Conservation (phyloP, 2,329 filamentous ascomycete genomes). For the Phaeosphaeria sp. region DNA sequence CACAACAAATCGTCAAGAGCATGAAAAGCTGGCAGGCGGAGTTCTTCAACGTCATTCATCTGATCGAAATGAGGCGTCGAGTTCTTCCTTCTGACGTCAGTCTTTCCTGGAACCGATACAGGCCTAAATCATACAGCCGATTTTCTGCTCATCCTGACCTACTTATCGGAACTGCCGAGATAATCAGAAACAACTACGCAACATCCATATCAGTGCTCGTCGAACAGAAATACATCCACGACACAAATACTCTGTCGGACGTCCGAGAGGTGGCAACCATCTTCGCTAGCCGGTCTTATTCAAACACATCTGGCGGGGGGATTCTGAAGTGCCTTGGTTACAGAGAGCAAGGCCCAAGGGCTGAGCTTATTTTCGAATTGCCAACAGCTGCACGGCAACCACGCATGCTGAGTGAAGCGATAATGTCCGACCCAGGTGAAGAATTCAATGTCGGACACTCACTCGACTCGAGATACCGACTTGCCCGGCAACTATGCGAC, state of each 20-base stretch:
- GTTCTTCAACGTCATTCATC: background rate
- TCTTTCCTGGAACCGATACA: background rate
- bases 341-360: background rate
- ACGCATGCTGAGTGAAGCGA: background rate
- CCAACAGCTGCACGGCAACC: background rate
- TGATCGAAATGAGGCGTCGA: background rate
- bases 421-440: background rate
- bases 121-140: background rate
- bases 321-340: background rate
- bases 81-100: background rate
- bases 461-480: background rate
- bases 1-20: background rate
- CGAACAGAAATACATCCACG: background rate
- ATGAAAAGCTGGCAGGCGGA: background rate
- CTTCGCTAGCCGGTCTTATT: background rate
- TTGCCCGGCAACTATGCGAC: background rate
- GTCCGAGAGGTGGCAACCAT: background rate
- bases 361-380: background rate
- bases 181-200: background rate
- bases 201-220: background rate
- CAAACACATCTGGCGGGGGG: background rate
- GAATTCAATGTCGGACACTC: background rate
- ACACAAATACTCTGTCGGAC: background rate
- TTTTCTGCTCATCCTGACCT: background rate
- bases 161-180: background rate